Conservation (phyloP, 257 asterid genomes). For the Asclepias syriaca region DNA sequence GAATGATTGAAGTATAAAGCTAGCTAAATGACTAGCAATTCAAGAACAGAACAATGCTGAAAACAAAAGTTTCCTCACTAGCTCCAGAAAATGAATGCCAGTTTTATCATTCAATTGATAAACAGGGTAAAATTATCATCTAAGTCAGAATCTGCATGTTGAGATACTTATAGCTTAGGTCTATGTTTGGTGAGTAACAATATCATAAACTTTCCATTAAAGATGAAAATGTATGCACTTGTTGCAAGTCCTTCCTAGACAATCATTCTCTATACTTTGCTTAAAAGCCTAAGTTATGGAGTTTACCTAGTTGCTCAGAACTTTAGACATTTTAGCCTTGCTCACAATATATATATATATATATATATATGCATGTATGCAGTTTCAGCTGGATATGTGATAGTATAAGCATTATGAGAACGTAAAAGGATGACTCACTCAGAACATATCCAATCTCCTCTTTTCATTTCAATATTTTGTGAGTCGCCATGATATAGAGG, state of each 20-base stretch:
- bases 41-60: not conserved
- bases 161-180: not conserved
- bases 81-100: not conserved
- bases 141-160: not conserved
- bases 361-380: too few relatives aligned
- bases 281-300: not conserved
- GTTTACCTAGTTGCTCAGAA: not conserved
- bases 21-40: not conserved
- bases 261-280: not conserved
- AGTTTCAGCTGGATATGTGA: not conserved
- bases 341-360: not conserved
- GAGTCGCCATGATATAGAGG: slow-evolving; percentile 21
- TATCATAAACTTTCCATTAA: not conserved
- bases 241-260: not conserved
- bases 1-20: not conserved
- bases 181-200: not conserved
- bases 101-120: not conserved
- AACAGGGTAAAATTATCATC: not conserved
- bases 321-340: not conserved
- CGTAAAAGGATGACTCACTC: slow-evolving; percentile 40
- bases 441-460: slow-evolving; percentile 69
- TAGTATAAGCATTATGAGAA: not conserved
- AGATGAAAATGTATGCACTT: not conserved
- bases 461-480: slow-evolving; percentile 41
- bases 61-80: not conserved